Evolutionary conservation across 768 basidiomycete species (phyloP), one percentile per base, ranked within the genome.

Genomic region (Leccinum truebloodii): DNA sequence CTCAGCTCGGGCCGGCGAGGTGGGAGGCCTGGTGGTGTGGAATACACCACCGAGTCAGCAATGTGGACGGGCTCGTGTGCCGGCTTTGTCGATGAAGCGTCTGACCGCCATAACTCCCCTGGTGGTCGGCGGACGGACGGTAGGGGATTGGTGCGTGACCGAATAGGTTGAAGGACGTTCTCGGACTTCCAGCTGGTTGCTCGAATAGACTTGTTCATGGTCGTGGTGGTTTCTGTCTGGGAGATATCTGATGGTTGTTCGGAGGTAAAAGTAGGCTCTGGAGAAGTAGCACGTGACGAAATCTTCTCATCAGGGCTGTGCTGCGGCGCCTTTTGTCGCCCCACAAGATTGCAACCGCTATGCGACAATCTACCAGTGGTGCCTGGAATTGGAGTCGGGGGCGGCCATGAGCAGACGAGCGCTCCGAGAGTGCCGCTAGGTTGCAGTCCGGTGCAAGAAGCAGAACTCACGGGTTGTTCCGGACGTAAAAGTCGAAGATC

Each of bases 321-420:
- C 6, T 52, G 64, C 50, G 60, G 58, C 55, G 52, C 8, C 9
- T 41, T 55, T n/a, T 12, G 44, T 46, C 58, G 58, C 51, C 62
- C 60, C 44, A 9, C 44, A 51, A 39, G 52, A 57, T 24, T 32
- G 61, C 26, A 46, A 48, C 44, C 12, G 20, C 12, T 46, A 22
- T 59, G 54, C 30, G 44, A 59, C 28, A 55, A 41, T 59, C 41
- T 22, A 44, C 32, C 32, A 16, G 52, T 20, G 44, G 52, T 24
- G 39, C 46, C 53, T 49, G 18, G 22, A 37, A 53, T 34, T 12
- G 61, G 52, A 54, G 44, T 26, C 6, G 54, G 57, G 18, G 70
- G 69, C 20, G 69, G 72, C 74, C 74, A 72, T 44, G 67, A 62
- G 34, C 59, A 70, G 22, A 62, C 54, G n/a, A 59, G 53, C 12